Percentiles rank a stretch among this genome's conserved stretches.
Evolutionary conservation across 768 basidiomycete genomes (phyloP).

Genomic region (Cantharellus cinnabarinus): DNA sequence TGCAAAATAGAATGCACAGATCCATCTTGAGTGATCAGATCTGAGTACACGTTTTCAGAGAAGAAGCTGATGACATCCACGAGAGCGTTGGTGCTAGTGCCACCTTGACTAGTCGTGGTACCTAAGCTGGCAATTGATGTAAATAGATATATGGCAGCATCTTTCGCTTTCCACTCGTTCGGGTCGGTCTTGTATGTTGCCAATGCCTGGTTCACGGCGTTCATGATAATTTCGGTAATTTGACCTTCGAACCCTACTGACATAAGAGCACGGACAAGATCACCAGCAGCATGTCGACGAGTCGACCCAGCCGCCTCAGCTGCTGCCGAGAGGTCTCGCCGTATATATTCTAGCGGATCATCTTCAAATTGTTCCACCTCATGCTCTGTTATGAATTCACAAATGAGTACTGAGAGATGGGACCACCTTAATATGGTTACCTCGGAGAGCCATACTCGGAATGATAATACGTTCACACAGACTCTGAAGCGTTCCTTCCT

Average conservation of each 20-base stretch:
- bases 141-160: conserved; percentile 79
- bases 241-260: conserved; percentile 55
- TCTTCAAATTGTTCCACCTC: conserved; percentile 95
- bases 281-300: conserved; percentile 78
- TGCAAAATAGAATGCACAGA: conserved; percentile 75
- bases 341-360: conserved; percentile 87
- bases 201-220: neutral
- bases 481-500: conserved; percentile 55
- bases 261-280: conserved; percentile 85
- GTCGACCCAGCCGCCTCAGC: conserved; percentile 58
- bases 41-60: conserved; percentile 72
- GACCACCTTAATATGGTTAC: conserved; percentile 11
- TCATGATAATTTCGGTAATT: conserved; percentile 45
- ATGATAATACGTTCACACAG: conserved; percentile 81
- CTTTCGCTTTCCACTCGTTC: conserved; percentile 68
- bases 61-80: conserved; percentile 94
- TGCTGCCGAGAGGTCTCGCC: conserved; percentile 55
- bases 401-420: neutral
- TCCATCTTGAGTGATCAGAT: conserved; percentile 50
- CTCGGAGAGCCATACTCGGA: conserved; percentile 74
- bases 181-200: conserved; percentile 35
- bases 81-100: conserved; percentile 78
- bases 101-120: conserved; percentile 77
- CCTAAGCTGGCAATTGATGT: conserved; percentile 87
- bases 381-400: conserved; percentile 28